Evolutionary conservation across 495 filamentous ascomycete genomes (phyloP), one percentile per base, ranked within the genome.

Genomic region (Lentithecium fluviatile): DNA sequence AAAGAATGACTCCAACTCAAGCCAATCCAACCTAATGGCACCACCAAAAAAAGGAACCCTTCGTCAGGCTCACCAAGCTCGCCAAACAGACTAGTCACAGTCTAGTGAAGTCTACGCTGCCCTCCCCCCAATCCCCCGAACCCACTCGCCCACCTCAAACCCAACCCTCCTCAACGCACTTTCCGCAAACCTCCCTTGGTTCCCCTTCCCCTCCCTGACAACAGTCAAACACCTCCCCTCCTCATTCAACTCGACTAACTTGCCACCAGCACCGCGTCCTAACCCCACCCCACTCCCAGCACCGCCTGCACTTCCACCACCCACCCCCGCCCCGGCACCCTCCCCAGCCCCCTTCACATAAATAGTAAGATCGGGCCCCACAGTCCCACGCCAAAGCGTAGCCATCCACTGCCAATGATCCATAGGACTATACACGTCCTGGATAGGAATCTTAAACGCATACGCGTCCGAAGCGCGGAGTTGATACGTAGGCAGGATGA

Each of bases 361-460:
- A 20, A 98, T 81, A 0, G 90, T 95, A 59, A 97, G 78, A 74
- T 98, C 94, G 0, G 92, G 83, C 0, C 90, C 91, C 0, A 93
- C 81, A 52, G 89, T 88, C 1, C 89, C 88, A 1, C 92, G 86
- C 93, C 93, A 98, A 2, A 96, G 80, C 50, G 89, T 94, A 25
- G 93, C 94, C 78, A 93, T 90, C 94, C 94, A 97, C 74, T 96
- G 91, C 94, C 94, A 98, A 71, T 98, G 94, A 68, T 98, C 91
- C 26, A 89, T 77, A 0, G 89, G 85, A 0, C 82, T 81, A 70
- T 95, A 96, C 2, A 83, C 77, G 64, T 96, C 92, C 11, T 78
- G 74, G 48, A 95, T 88, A 7, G 87, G 87, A 11, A 92, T 83
- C 15, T 78, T 75, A 50, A 79, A 82, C 0, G 91, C 86, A 65